Evolutionary conservation across 164 flowering plant species (phyloP).

Genomic region (Vitis vinifera): DNA sequence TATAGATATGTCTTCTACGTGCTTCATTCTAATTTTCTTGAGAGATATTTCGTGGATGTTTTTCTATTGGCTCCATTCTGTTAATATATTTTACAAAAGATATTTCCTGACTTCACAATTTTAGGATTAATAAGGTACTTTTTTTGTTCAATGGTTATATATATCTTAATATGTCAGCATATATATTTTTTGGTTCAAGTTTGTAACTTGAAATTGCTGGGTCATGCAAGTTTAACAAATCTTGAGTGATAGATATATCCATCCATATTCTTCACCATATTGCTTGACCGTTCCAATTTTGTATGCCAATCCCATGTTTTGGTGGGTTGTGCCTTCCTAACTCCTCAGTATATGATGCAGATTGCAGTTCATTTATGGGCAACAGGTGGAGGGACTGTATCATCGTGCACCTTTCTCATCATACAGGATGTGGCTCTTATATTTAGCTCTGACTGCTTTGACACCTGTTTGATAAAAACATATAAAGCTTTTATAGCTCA

Average conservation of each 20-base stretch:
- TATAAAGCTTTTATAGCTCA: slow-evolving; percentile 61
- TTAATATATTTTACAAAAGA: too few species aligned
- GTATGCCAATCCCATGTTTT: neutral
- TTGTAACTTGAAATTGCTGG: neutral
- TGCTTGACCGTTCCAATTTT: neutral
- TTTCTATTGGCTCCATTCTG: too few species aligned
- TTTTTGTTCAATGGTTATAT: too few species aligned
- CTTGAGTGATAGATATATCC: neutral
- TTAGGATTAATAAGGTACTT: too few species aligned
- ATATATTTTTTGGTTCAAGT: neutral
- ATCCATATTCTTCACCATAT: neutral
- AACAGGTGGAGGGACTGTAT: slow-evolving; percentile 57
- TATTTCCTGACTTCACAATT: too few species aligned
- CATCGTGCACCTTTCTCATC: slow-evolving; percentile 55
- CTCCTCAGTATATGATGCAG: slow-evolving; percentile 41
- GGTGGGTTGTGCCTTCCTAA: slow-evolving; percentile 1
- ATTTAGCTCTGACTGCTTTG: slow-evolving; percentile 43
- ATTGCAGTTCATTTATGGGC: slow-evolving; percentile 81
- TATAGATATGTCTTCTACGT: too few species aligned
- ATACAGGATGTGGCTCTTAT: slow-evolving; percentile 50
- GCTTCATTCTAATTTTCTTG: too few species aligned
- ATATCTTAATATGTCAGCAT: too few species aligned
- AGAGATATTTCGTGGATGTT: too few species aligned
- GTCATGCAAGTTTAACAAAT: neutral
- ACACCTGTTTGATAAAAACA: slow-evolving; percentile 52